Conservation (phyloP, 2,329 filamentous ascomycete species). For the Metarhizium rileyi region DNA sequence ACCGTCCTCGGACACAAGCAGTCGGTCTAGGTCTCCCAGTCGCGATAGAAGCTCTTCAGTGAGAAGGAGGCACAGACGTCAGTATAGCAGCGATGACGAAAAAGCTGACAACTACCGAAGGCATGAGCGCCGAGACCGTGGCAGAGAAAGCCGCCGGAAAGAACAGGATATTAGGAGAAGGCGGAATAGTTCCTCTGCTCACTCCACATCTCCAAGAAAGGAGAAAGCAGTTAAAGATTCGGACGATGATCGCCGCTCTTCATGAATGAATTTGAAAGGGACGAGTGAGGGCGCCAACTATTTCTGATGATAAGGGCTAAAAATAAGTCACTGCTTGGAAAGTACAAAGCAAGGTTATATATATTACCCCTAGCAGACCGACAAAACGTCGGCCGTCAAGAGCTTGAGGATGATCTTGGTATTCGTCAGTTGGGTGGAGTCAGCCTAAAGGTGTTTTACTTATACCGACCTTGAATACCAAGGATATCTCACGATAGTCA, state of each 20-base stretch:
- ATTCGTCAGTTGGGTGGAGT: not conserved
- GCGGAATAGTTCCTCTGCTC: slow-evolving; percentile 42
- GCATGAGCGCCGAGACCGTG: slow-evolving; percentile 1
- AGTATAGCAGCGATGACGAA: slow-evolving; percentile 1
- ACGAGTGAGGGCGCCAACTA: not conserved
- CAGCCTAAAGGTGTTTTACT: not conserved
- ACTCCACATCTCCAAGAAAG: slow-evolving; percentile 38
- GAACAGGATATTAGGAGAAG: slow-evolving; percentile 22
- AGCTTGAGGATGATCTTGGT: not conserved
- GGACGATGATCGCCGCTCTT: slow-evolving; percentile 20
- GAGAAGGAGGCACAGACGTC: slow-evolving; percentile 5
- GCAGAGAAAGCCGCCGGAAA: slow-evolving; percentile 1
- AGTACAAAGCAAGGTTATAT: not conserved
- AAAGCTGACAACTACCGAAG: slow-evolving; percentile 3
- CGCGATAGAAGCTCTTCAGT: slow-evolving; percentile 12
- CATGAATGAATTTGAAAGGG: slow-evolving; percentile 10
- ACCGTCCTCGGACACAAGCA: slow-evolving; percentile 29
- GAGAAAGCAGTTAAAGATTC: slow-evolving; percentile 48
- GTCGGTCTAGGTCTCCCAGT: slow-evolving; percentile 22
- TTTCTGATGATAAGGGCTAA: not conserved
- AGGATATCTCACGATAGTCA: not conserved
- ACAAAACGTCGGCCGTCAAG: not conserved
- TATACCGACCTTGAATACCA: not conserved
- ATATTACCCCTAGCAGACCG: not conserved
- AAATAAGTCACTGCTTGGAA: not conserved